Conservation (phyloP, 2,329 filamentous ascomycete genomes). For the Westerdykella sp. region DNA sequence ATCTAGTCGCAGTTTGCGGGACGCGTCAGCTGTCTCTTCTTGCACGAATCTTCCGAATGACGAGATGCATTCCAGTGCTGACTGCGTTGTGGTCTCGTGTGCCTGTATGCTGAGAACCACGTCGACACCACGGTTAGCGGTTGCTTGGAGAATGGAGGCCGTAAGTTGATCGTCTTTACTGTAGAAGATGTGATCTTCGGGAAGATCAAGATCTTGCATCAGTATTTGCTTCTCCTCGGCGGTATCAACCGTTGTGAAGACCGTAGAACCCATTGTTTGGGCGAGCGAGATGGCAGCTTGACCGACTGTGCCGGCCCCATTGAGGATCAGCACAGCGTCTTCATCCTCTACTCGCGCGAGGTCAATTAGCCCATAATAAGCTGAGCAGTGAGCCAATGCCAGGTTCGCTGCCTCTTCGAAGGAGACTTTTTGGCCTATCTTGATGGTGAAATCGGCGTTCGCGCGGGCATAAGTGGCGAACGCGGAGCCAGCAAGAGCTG, state of each 20-base stretch:
- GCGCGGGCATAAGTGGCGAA: constrained; percentile 17
- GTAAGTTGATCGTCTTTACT: constrained; percentile 20
- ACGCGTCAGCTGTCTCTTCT: background rate
- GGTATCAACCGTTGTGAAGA: constrained; percentile 22
- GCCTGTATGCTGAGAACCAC: constrained; percentile 27
- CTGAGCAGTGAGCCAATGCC: constrained; percentile 18
- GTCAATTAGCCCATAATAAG: constrained; percentile 24
- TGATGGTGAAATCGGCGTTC: constrained; percentile 12
- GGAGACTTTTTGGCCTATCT: constrained; percentile 15
- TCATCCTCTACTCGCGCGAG: constrained; percentile 24
- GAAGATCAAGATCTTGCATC: constrained; percentile 14
- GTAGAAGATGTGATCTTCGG: constrained; percentile 28
- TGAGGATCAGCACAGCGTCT: constrained; percentile 28
- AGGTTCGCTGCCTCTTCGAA: constrained; percentile 21
- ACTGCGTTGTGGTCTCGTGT: constrained; percentile 17
- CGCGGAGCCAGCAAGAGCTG: constrained; percentile 14
- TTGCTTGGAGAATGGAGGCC: constrained; percentile 16
- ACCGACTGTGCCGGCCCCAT: constrained; percentile 23
- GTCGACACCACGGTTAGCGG: constrained; percentile 29
- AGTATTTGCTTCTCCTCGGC: constrained; percentile 17
- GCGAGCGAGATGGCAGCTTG: constrained; percentile 26
- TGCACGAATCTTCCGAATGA: constrained; percentile 18
- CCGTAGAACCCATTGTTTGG: constrained; percentile 14
- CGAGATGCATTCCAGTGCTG: constrained; percentile 44
- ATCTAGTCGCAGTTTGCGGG: background rate